These are phyloP conservation scores for Eucalyptus victrix DNA, from an alignment of 345 rosid genomes.

Conservation along the genomic window DNA sequence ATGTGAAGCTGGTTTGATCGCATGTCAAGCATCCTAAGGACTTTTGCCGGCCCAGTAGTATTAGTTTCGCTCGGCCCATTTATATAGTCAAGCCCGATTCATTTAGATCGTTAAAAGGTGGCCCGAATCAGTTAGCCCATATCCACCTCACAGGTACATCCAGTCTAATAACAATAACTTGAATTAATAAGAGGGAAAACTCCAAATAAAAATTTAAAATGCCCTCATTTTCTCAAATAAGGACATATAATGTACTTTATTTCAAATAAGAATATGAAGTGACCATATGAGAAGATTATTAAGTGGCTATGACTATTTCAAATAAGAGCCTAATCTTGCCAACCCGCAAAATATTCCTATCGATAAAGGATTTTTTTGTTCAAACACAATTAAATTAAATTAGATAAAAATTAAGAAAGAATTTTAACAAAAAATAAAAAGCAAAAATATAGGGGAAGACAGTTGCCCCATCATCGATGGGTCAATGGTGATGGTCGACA, in stretches of 20 bases:
- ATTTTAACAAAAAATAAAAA: too few relatives aligned
- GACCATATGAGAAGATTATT: rapidly evolving
- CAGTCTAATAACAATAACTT: not conserved
- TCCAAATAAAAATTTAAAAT: too few relatives aligned
- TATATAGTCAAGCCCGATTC: not conserved
- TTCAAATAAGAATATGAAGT: too few relatives aligned
- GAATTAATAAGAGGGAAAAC: too few relatives aligned
- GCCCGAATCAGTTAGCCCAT: not conserved
- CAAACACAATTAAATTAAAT: too few relatives aligned
- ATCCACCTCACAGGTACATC: not conserved
- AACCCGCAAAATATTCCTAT: too few relatives aligned
- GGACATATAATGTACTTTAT: rapidly evolving
- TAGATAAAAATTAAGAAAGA: too few relatives aligned
- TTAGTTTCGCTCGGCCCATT: not conserved
- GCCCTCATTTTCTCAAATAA: too few relatives aligned
- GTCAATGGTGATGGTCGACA: rapidly evolving
- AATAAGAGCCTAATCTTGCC: rapidly evolving
- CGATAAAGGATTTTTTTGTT: rapidly evolving
- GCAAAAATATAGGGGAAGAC: rapidly evolving
- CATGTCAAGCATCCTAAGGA: not conserved
- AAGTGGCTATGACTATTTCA: rapidly evolving
- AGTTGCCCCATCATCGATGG: too few relatives aligned
- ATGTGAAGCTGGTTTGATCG: not conserved
- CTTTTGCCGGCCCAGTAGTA: not conserved
- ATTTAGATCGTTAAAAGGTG: not conserved